These are phyloP conservation scores for Xerocomus spinulosus DNA, from an alignment of 768 basidiomycete genomes.

Conservation along the genomic window DNA sequence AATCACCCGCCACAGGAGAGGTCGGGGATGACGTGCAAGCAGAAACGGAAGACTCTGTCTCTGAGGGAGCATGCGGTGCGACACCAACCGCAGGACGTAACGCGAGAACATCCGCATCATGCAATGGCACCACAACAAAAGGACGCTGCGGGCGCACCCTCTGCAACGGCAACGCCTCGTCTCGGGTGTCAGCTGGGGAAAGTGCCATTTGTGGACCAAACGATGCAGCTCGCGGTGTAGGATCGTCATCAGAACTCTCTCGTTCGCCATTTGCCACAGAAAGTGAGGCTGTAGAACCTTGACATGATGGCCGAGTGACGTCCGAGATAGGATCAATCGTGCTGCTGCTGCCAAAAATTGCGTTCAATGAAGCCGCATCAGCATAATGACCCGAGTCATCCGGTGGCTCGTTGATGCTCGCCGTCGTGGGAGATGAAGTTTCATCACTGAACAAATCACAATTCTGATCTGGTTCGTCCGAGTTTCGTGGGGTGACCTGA, in stretches of 20 bases:
- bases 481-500: conserved; percentile 9
- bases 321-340: conserved; percentile 1
- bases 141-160: conserved; percentile 12
- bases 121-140: conserved; percentile 14
- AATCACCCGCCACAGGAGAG: conserved; percentile 1
- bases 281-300: conserved; percentile 3
- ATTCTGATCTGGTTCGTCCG: conserved; percentile 2
- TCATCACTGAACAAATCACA: not conserved
- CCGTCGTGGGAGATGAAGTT: conserved; percentile 7
- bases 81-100: conserved; percentile 21
- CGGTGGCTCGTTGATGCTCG: not conserved
- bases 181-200: not conserved
- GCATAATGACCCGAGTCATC: not conserved
- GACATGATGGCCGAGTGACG: not conserved
- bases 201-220: conserved; percentile 7
- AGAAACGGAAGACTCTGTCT: conserved; percentile 11
- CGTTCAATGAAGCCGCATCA: conserved; percentile 2
- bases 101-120: not conserved
- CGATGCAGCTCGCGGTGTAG: conserved; percentile 22
- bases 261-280: conserved; percentile 5
- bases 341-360: conserved; percentile 4
- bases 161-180: not conserved
- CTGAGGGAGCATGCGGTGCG: conserved; percentile 20
- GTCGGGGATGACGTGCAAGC: conserved; percentile 12
- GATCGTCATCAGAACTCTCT: conserved; percentile 17